A percentile compares a stretch with the other conserved stretches of the same genome.
These are phyloP conservation scores for Colletotrichum tamarilloi DNA, from an alignment of 2,329 filamentous ascomycete species.

Conservation along the genomic window DNA sequence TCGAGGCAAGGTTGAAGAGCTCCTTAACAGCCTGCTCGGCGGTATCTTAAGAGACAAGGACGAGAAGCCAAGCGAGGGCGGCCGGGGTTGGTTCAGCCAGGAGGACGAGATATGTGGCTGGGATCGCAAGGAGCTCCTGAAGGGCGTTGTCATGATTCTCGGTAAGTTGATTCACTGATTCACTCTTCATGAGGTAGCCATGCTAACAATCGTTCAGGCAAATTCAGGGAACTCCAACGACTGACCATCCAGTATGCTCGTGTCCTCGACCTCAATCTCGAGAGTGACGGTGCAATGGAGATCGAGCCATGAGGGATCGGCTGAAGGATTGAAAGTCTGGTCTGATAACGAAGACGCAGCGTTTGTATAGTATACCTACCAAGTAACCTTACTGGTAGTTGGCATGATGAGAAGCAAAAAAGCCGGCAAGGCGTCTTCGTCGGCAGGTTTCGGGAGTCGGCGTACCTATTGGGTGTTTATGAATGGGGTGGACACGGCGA, in stretches of 20 bases:
- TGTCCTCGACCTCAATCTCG: constrained; percentile 73
- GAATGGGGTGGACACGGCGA: not conserved
- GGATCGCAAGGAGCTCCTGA: constrained; percentile 87
- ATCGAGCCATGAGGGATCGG: not conserved
- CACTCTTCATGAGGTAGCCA: not conserved
- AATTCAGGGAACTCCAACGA: constrained; percentile 93
- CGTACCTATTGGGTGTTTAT: constrained; percentile 9
- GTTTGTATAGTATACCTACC: constrained; percentile 33
- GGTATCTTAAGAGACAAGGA: constrained; percentile 72
- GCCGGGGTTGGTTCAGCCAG: constrained; percentile 72
- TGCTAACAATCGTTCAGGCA: constrained; percentile 69
- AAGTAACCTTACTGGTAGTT: not conserved
- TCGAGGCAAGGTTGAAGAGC: constrained; percentile 89
- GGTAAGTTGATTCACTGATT: constrained; percentile 67
- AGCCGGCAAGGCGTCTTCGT: not conserved
- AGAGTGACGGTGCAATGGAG: constrained; percentile 59
- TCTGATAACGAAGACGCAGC: constrained; percentile 22
- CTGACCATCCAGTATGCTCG: constrained; percentile 95
- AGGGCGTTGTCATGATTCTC: constrained; percentile 90
- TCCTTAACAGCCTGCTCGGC: constrained; percentile 84
- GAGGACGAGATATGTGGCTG: constrained; percentile 87
- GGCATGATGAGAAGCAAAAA: constrained; percentile 16
- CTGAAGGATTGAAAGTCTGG: not conserved
- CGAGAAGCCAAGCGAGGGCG: constrained; percentile 56
- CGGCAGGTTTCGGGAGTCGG: constrained; percentile 19